phyloP scores from a whole-genome alignment of 2,329 filamentous ascomycete genomes.

The Microcyclosporella mali region DNA sequence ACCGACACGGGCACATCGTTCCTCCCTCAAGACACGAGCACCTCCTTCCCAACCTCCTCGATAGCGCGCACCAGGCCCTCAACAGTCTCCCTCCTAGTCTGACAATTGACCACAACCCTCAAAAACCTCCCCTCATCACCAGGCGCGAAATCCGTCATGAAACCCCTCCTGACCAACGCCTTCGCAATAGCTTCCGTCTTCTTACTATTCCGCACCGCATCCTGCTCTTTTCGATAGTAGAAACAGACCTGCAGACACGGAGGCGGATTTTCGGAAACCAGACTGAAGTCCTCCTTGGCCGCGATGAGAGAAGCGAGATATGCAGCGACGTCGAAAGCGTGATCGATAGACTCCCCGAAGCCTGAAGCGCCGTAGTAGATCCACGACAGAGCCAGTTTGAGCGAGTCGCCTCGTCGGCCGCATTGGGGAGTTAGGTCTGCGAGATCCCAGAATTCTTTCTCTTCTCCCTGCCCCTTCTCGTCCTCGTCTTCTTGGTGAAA shows the following conservation, averaged over 20 bases:
- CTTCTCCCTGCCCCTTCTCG: slow-evolving; percentile 29
- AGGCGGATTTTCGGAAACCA: slow-evolving; percentile 70
- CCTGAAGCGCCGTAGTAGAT: slow-evolving; percentile 77
- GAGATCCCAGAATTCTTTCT: slow-evolving; percentile 63
- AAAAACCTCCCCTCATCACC: slow-evolving; percentile 61
- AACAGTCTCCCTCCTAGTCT: slow-evolving; percentile 54
- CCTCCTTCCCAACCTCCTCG: slow-evolving; percentile 39
- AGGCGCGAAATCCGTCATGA: slow-evolving; percentile 64
- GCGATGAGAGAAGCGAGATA: slow-evolving; percentile 60
- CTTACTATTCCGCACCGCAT: slow-evolving; percentile 35
- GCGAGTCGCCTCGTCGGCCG: slow-evolving; percentile 73
- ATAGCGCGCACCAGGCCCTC: slow-evolving; percentile 58
- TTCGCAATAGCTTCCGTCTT: slow-evolving; percentile 52
- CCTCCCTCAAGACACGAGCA: not conserved
- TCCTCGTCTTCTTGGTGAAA: slow-evolving; percentile 32
- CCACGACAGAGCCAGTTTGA: slow-evolving; percentile 87
- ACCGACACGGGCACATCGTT: too few species aligned
- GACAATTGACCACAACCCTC: slow-evolving; percentile 61
- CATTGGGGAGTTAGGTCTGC: slow-evolving; percentile 92
- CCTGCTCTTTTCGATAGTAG: slow-evolving; percentile 60
- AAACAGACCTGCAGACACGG: slow-evolving; percentile 94
- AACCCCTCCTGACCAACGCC: slow-evolving; percentile 53
- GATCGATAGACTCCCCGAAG: slow-evolving; percentile 58
- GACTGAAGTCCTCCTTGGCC: slow-evolving; percentile 54
- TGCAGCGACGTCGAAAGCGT: slow-evolving; percentile 64